A percentile compares a stretch with the other conserved stretches of the same genome.
These are phyloP conservation scores for Lignosus rhinocerotis DNA, from an alignment of 1,284 basidiomycete genomes.

Conservation along the genomic window DNA sequence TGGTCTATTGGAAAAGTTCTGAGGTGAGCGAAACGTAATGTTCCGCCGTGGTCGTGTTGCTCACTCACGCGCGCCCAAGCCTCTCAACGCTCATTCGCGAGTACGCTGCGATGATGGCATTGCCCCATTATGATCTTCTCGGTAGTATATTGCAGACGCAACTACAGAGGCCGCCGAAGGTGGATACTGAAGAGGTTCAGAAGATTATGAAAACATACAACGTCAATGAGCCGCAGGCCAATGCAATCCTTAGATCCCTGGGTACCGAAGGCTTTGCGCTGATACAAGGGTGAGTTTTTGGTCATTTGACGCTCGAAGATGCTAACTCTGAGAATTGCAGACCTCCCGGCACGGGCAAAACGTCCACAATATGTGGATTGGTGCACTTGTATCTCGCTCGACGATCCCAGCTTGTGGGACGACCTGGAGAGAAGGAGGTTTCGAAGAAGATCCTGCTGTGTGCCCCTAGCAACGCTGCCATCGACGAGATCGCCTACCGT, in stretches of 20 bases:
- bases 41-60: background rate
- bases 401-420: slow-evolving; percentile 52
- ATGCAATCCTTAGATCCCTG: slow-evolving; percentile 82
- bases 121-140: slow-evolving; percentile 83
- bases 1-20: slow-evolving; percentile 85
- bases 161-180: slow-evolving; percentile 47
- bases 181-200: slow-evolving; percentile 59
- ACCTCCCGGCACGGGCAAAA: slow-evolving; percentile 98
- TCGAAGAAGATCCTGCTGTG: slow-evolving; percentile 86
- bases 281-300: slow-evolving; percentile 84
- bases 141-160: slow-evolving; percentile 70
- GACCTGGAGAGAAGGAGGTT: slow-evolving; percentile 48
- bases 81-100: slow-evolving; percentile 92
- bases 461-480: slow-evolving; percentile 98
- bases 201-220: slow-evolving; percentile 71
- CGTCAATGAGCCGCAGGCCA: slow-evolving; percentile 94
- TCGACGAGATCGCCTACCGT: slow-evolving; percentile 93
- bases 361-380: slow-evolving; percentile 96
- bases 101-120: slow-evolving; percentile 82
- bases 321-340: slow-evolving; percentile 41
- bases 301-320: background rate
- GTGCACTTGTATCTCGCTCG: slow-evolving; percentile 81
- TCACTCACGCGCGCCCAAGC: slow-evolving; percentile 41
- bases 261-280: slow-evolving; percentile 81
- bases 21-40: slow-evolving; percentile 50